Conservation (phyloP, 1,284 basidiomycete species). For the Termitomyces sp. region DNA sequence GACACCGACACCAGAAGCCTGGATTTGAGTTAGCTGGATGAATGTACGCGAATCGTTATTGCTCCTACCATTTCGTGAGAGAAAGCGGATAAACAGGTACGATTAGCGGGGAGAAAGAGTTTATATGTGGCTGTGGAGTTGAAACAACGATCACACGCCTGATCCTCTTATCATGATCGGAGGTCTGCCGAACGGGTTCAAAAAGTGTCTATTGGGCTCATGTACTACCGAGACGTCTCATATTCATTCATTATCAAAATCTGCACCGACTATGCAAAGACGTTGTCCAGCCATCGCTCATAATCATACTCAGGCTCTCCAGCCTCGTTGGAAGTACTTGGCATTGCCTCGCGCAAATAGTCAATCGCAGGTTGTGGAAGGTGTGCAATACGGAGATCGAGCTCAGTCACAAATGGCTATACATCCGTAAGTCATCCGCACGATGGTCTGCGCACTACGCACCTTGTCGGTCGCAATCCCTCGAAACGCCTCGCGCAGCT, state of each 20-base stretch:
- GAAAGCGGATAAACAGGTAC: slow-evolving; percentile 3
- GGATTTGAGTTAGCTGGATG: slow-evolving; percentile 6
- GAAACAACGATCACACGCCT: slow-evolving; percentile 16
- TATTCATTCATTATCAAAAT: slow-evolving; percentile 2
- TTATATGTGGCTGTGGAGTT: slow-evolving; percentile 25
- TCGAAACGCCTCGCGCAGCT: slow-evolving; percentile 90
- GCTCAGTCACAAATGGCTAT: slow-evolving; percentile 89
- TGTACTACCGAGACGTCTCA: background rate
- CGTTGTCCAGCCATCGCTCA: slow-evolving; percentile 72
- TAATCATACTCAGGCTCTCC: slow-evolving; percentile 75
- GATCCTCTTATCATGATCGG: slow-evolving; percentile 13
- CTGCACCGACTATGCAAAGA: slow-evolving; percentile 47
- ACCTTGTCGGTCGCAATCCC: slow-evolving; percentile 91
- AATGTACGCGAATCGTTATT: slow-evolving; percentile 8
- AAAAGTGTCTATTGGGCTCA: background rate
- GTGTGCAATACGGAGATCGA: slow-evolving; percentile 87
- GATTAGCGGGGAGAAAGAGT: slow-evolving; percentile 20
- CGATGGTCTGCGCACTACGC: slow-evolving; percentile 16
- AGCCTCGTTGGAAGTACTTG: slow-evolving; percentile 41
- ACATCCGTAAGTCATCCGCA: slow-evolving; percentile 14
- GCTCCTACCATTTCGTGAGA: slow-evolving; percentile 14
- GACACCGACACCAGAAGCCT: slow-evolving; percentile 79
- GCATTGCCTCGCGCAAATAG: slow-evolving; percentile 80
- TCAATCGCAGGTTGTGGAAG: slow-evolving; percentile 77
- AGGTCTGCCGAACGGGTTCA: background rate